Evolutionary conservation across 768 basidiomycete genomes (phyloP).

Genomic region (Leucosporidium creatinivorum): DNA sequence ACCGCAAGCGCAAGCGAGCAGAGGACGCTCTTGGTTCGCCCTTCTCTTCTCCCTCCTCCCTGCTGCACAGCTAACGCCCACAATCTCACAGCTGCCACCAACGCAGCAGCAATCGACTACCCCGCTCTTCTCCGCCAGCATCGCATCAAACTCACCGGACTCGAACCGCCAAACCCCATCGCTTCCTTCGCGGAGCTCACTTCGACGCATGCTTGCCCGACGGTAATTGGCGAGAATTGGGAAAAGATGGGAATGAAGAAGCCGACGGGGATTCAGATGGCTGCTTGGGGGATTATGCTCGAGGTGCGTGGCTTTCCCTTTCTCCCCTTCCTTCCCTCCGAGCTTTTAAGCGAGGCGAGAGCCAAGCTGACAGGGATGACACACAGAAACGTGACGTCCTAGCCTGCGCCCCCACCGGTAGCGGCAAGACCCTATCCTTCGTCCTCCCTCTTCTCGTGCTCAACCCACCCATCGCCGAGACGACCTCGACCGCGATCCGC

Average conservation of each 20-base stretch:
- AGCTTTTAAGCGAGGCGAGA: too few species aligned
- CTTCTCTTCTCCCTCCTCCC: too few species aligned
- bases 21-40: constrained; percentile 31
- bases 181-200: constrained; percentile 48
- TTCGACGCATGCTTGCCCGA: neutral
- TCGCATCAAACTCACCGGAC: constrained; percentile 68
- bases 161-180: constrained; percentile 56
- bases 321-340: neutral
- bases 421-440: constrained; percentile 92
- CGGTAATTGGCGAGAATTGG: constrained; percentile 48
- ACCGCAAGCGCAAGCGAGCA: constrained; percentile 31
- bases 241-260: constrained; percentile 52
- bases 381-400: constrained; percentile 76
- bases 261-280: constrained; percentile 75
- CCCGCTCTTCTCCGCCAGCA: constrained; percentile 46
- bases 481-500: constrained; percentile 54
- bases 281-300: constrained; percentile 70
- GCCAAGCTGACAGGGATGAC: too few species aligned
- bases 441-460: constrained; percentile 66
- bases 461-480: constrained; percentile 59
- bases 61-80: too few species aligned
- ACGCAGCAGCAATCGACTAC: constrained; percentile 3
- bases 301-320: constrained; percentile 57
- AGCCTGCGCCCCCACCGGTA: constrained; percentile 94
- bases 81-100: neutral